phyloP scores from a whole-genome alignment of 441 rosid species.

The Erodium chrysanthum region DNA sequence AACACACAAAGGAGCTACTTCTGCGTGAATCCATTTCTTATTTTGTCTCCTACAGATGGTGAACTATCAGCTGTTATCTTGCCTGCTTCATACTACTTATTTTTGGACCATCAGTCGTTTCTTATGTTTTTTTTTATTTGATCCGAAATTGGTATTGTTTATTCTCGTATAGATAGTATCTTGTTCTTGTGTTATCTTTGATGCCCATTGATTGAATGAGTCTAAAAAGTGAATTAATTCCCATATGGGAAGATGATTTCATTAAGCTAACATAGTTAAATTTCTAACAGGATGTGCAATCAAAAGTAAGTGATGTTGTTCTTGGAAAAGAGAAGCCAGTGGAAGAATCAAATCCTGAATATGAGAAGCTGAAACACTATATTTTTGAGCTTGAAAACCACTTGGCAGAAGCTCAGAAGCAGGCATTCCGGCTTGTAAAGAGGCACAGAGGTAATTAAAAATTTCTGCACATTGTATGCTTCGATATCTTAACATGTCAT shows the following conservation, averaged over 20 bases:
- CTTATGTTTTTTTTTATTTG: not conserved
- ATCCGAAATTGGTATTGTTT: not conserved
- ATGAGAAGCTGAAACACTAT: conserved; percentile 85
- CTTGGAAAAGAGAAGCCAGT: conserved; percentile 96
- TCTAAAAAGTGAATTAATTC: not conserved
- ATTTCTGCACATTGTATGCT: not conserved
- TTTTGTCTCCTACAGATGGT: not conserved
- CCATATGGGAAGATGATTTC: not conserved
- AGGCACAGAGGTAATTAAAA: conserved; percentile 69
- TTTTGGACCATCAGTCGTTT: not conserved
- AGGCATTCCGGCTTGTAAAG: conserved; percentile 90
- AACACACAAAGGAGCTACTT: not conserved
- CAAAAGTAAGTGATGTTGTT: conserved; percentile 70
- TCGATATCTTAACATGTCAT: not conserved
- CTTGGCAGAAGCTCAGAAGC: conserved; percentile 91
- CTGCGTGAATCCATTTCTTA: not conserved
- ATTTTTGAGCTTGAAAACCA: conserved; percentile 94
- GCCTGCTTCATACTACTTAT: not conserved
- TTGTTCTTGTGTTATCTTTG: no score
- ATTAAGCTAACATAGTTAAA: not conserved
- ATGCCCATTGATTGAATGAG: not conserved
- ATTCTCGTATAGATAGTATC: not conserved
- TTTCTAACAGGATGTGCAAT: conserved; percentile 55
- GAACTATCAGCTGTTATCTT: not conserved
- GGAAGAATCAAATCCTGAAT: conserved; percentile 86